Percentiles rank a stretch among this genome's conserved stretches.
Conservation (phyloP, 352 stramenopile species). For the Pilasporangium apinafurcum region DNA sequence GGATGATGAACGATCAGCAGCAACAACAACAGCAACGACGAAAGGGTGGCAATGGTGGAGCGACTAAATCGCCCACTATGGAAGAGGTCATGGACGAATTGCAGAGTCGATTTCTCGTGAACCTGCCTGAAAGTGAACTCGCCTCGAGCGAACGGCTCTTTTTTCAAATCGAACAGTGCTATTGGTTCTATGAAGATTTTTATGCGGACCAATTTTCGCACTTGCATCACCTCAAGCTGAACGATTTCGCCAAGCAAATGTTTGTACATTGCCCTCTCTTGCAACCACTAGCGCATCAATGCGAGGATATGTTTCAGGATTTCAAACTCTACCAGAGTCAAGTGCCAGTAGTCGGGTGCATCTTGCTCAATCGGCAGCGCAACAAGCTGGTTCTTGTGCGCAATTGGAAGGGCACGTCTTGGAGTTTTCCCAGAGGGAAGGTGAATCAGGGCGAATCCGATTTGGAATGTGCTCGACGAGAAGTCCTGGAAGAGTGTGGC, state of each 20-base stretch:
- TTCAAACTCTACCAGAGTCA: constrained; percentile 93
- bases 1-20: background rate
- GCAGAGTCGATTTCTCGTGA: constrained; percentile 94
- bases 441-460: constrained; percentile 91
- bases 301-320: constrained; percentile 90
- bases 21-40: constrained; percentile 2
- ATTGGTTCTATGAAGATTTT: constrained; percentile 98
- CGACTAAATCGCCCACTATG: constrained; percentile 32
- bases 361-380: constrained; percentile 84
- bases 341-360: constrained; percentile 93
- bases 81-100: constrained; percentile 95
- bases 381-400: constrained; percentile 89
- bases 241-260: constrained; percentile 91
- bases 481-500: constrained; percentile 91
- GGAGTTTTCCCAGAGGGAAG: constrained; percentile 91
- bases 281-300: constrained; percentile 74
- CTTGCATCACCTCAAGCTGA: constrained; percentile 90
- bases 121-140: constrained; percentile 89
- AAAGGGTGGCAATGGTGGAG: constrained; percentile 2
- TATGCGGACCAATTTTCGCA: constrained; percentile 87
- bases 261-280: constrained; percentile 90
- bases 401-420: constrained; percentile 90
- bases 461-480: constrained; percentile 82
- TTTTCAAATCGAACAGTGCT: constrained; percentile 97
- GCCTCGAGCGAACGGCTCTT: constrained; percentile 91